phyloP scores from a whole-genome alignment of 2,329 filamentous ascomycete species.

The Xylaria sp. region DNA sequence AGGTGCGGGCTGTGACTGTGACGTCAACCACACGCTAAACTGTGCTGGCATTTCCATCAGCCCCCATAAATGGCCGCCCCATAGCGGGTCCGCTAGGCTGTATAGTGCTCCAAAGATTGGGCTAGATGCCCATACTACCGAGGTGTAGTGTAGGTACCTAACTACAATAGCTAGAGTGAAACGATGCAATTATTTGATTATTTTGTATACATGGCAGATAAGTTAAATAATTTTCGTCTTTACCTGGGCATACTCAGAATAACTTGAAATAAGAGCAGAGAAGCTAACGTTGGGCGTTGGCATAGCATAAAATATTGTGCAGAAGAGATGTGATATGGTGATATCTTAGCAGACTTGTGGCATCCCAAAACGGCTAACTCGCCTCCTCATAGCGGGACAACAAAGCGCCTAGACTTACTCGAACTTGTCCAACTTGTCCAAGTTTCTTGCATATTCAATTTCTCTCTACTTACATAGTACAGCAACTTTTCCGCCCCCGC shows the following conservation, averaged over 20 bases:
- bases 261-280: background rate
- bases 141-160: too few relatives aligned
- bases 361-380: background rate
- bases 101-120: background rate
- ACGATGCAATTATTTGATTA: too few relatives aligned
- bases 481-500: too few relatives aligned
- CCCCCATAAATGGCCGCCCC: background rate
- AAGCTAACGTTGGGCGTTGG: background rate
- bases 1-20: constrained; percentile 26
- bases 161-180: background rate
- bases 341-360: background rate
- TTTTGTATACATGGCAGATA: too few relatives aligned
- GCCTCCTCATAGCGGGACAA: too few relatives aligned
- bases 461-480: too few relatives aligned
- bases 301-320: background rate
- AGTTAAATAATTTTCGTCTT: too few relatives aligned
- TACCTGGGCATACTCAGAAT: too few relatives aligned
- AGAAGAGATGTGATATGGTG: too few relatives aligned
- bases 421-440: too few relatives aligned
- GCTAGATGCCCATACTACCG: background rate
- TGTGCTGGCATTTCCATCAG: background rate
- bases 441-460: too few relatives aligned
- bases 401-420: too few relatives aligned
- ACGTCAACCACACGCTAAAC: constrained; percentile 21
- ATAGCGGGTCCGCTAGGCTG: background rate